Evolutionary conservation across 106 monocot genomes (phyloP).

Genomic region (Dioscorea zingiberensis): DNA sequence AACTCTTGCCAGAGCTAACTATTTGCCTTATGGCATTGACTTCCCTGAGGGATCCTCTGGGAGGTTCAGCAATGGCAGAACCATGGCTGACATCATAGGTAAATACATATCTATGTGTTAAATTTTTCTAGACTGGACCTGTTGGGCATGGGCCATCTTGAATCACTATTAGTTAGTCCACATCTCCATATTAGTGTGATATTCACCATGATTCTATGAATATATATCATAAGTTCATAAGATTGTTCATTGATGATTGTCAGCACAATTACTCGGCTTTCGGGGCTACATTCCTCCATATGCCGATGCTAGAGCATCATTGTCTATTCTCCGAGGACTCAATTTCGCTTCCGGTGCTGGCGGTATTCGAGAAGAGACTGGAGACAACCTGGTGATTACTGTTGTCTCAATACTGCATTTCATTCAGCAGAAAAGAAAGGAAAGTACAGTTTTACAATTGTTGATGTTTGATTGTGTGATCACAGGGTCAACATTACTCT

Average conservation of each 20-base stretch:
- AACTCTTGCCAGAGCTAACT: constrained; percentile 75
- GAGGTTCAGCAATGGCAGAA: constrained; percentile 80
- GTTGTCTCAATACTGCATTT: too few relatives aligned
- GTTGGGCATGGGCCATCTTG: too few relatives aligned
- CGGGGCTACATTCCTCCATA: constrained; percentile 50
- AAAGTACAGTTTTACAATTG: not conserved
- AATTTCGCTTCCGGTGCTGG: constrained; percentile 81
- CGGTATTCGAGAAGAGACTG: constrained; percentile 68
- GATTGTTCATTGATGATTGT: not conserved
- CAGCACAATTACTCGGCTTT: constrained; percentile 68
- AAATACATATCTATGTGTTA: not conserved
- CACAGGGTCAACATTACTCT: constrained; percentile 56
- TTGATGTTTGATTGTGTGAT: not conserved
- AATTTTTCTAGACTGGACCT: too few relatives aligned
- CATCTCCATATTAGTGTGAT: too few relatives aligned
- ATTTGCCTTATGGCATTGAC: constrained; percentile 81
- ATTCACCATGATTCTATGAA: not conserved
- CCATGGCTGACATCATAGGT: constrained; percentile 59
- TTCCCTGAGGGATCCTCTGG: constrained; percentile 58
- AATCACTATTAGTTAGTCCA: not conserved
- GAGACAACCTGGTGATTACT: constrained; percentile 56
- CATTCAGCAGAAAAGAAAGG: not conserved
- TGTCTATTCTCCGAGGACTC: constrained; percentile 29
- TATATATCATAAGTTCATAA: not conserved
- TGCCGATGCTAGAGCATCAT: constrained; percentile 15